These are phyloP conservation scores for Paragyromitra xinjiangensis DNA, from an alignment of 495 filamentous ascomycete species.

Conservation along the genomic window DNA sequence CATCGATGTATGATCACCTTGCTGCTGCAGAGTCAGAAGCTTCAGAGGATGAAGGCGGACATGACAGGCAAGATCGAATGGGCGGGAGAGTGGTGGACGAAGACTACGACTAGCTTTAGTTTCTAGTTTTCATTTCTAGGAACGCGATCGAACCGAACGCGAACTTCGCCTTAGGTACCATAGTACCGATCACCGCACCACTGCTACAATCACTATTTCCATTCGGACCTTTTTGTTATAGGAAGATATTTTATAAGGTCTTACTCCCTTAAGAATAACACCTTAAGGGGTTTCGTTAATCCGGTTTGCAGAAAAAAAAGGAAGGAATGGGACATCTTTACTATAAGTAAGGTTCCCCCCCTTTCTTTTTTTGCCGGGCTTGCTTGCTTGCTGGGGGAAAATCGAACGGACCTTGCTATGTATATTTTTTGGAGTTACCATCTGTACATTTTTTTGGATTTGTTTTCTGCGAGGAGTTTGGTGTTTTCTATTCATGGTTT, in stretches of 20 bases:
- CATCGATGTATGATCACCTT: constrained; percentile 26
- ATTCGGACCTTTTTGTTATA: constrained; percentile 36
- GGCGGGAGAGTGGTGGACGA: constrained; percentile 54
- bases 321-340: constrained; percentile 47
- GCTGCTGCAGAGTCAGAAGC: constrained; percentile 4
- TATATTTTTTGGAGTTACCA: constrained; percentile 24
- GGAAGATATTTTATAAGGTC: constrained; percentile 42
- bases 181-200: constrained; percentile 15
- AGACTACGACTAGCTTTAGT: constrained; percentile 45
- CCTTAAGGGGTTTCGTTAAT: constrained; percentile 46
- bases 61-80: constrained; percentile 35
- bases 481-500: constrained; percentile 1
- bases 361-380: constrained; percentile 40
- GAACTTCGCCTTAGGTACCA: constrained; percentile 4
- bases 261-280: constrained; percentile 43
- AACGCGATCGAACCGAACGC: constrained; percentile 22
- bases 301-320: constrained; percentile 45
- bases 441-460: constrained; percentile 27
- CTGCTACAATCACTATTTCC: constrained; percentile 10
- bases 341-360: constrained; percentile 45
- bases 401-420: constrained; percentile 26
- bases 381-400: constrained; percentile 37
- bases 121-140: constrained; percentile 47
- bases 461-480: constrained; percentile 26
- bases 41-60: constrained; percentile 9